These are phyloP conservation scores for Fusarium marasasianum DNA, from an alignment of 2,329 filamentous ascomycete species.

Conservation along the genomic window DNA sequence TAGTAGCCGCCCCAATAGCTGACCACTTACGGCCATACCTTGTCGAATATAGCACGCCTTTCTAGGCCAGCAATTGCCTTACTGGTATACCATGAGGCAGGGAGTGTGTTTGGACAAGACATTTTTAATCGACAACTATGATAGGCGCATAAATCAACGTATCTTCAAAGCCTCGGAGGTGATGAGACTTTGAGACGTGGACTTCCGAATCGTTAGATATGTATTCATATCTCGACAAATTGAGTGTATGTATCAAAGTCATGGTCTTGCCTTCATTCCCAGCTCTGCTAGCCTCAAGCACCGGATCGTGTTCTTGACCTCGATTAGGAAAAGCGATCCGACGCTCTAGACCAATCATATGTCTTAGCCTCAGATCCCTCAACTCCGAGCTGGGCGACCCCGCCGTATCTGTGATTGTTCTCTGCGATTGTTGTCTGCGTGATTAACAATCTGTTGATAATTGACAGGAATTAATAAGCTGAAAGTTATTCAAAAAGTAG, in stretches of 20 bases:
- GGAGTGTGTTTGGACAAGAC: background rate
- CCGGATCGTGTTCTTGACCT: background rate
- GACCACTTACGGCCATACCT: background rate
- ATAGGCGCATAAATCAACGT: background rate
- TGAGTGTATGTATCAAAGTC: background rate
- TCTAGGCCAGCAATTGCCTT: background rate
- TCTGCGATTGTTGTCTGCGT: rapidly evolving
- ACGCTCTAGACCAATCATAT: background rate
- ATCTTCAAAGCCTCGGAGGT: background rate
- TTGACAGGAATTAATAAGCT: no score
- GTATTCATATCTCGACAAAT: background rate
- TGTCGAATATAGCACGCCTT: background rate
- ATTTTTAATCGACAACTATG: background rate
- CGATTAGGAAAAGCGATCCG: background rate
- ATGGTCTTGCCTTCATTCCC: background rate
- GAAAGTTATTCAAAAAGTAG: rapidly evolving
- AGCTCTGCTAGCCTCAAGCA: background rate
- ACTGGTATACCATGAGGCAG: background rate
- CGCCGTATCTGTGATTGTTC: no score
- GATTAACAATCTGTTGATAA: no score
- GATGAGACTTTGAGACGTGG: background rate
- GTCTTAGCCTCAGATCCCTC: no score
- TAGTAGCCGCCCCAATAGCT: background rate
- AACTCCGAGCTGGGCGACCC: no score
- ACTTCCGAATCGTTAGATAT: background rate